Base-by-base conservation (phyloP, 306 rosid species). In the Fagus sylvatica region DNA sequence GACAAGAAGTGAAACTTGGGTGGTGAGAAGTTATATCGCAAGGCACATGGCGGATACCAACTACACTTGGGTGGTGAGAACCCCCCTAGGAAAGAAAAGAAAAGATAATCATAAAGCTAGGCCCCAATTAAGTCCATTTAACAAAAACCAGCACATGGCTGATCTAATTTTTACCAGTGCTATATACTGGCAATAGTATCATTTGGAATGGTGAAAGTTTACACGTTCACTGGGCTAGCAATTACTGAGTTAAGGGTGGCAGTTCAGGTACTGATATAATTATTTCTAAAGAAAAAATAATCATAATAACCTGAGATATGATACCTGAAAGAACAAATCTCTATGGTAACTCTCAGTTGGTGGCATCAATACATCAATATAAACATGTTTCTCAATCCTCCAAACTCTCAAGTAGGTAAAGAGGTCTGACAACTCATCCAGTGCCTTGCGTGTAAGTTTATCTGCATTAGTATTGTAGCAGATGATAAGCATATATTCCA, bases 281-380 rank as follows among this genome's bases (percentile, higher is more conserved):
- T 60, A 59, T 40, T 34, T 53, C 73, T 51, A 73, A 67, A 74
- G 22, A 4, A 40, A 66, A 16, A 69, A 55, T 0, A 46, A 10
- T 2, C 9, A 37, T 6, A 60, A 28, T 76, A 34, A 60, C 40
- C 39, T 54, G 72, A 51, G 4, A 8, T 28, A 73, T 60, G 76
- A 62, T 85, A 94, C 98, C 98, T 94, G 98, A 86, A 92, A 94
- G 85, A 92, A 94, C 73, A 92, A 67, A 79, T 89, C 91, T 84
- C 92, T 84, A 59, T 94, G 95, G 76, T 94, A 94, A 83, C 82
- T 84, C 90, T 94, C 98, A 7, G 91, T 90, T 75, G 98, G 98
- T 41, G 97, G 80, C 93, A 94, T 90, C 74, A 94, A 81, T 49
- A 91, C 89, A 87, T 94, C 96, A 83, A 94, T 77, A 59, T 79